Evolutionary conservation across 2,329 filamentous ascomycete species (phyloP).

Genomic region (Podosphaera fusca): DNA sequence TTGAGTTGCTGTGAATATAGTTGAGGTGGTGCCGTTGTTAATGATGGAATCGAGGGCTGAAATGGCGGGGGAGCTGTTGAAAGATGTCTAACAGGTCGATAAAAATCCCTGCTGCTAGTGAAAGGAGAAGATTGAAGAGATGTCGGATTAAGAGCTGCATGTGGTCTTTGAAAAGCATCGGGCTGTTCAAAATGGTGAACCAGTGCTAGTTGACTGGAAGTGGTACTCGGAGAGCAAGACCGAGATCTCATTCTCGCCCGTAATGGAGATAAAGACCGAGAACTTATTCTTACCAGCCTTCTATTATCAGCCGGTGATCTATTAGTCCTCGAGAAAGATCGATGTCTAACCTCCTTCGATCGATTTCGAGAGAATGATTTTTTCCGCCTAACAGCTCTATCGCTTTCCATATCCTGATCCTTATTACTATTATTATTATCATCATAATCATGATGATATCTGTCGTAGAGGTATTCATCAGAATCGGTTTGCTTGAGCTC

Average conservation of each 20-base stretch:
- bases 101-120: conserved; percentile 6
- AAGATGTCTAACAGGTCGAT: conserved; percentile 9
- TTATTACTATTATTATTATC: too few species aligned
- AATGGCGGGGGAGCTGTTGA: conserved; percentile 9
- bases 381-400: background rate
- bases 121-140: conserved; percentile 12
- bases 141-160: conserved; percentile 2
- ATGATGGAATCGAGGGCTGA: conserved; percentile 5
- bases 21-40: background rate
- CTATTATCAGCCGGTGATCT: conserved; percentile 8
- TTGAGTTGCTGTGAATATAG: background rate
- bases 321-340: conserved; percentile 11
- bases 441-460: background rate
- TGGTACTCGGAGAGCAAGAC: conserved; percentile 13
- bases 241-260: conserved; percentile 8
- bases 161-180: conserved; percentile 10
- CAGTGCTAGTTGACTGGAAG: conserved; percentile 10
- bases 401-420: background rate
- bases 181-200: conserved; percentile 10
- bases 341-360: conserved; percentile 5
- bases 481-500: background rate
- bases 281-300: conserved; percentile 4
- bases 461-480: background rate
- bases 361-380: background rate
- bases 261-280: conserved; percentile 12